phyloP scores from a whole-genome alignment of 495 filamentous ascomycete species.

The Penicillium cataractarum region DNA sequence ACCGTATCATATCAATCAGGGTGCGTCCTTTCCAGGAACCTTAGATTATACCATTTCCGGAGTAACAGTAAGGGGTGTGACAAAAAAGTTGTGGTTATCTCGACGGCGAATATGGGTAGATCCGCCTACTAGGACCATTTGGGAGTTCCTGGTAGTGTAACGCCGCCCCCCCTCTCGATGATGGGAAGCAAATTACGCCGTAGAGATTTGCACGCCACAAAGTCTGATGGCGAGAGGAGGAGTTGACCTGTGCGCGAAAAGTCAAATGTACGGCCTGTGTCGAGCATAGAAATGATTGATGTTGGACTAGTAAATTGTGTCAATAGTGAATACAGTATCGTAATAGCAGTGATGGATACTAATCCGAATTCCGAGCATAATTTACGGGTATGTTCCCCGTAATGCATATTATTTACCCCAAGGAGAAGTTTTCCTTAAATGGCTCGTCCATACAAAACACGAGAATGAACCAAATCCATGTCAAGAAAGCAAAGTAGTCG shows the following conservation, averaged over 20 bases:
- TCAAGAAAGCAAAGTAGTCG: too few species aligned
- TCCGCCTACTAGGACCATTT: slow-evolving; percentile 9
- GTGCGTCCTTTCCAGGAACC: too few species aligned
- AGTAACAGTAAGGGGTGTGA: not conserved
- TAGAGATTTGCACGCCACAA: slow-evolving; percentile 8
- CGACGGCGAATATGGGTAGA: slow-evolving; percentile 6
- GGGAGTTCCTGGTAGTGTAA: not conserved
- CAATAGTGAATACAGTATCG: not conserved
- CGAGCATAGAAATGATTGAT: too few species aligned
- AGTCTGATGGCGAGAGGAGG: not conserved
- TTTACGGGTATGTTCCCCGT: not conserved
- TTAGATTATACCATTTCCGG: not conserved
- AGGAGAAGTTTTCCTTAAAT: not conserved
- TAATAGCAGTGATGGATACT: not conserved
- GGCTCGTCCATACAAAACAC: not conserved
- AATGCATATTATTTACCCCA: not conserved
- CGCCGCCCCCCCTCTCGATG: not conserved
- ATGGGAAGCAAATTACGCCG: slow-evolving; percentile 3
- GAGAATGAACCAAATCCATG: not conserved
- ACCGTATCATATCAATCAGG: not conserved
- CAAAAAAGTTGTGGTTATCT: not conserved
- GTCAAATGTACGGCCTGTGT: not conserved
- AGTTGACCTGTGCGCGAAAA: slow-evolving; percentile 3
- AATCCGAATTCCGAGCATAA: not conserved
- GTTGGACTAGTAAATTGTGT: too few species aligned